phyloP scores from a whole-genome alignment of 441 rosid genomes.

The Populus tomentosa region DNA sequence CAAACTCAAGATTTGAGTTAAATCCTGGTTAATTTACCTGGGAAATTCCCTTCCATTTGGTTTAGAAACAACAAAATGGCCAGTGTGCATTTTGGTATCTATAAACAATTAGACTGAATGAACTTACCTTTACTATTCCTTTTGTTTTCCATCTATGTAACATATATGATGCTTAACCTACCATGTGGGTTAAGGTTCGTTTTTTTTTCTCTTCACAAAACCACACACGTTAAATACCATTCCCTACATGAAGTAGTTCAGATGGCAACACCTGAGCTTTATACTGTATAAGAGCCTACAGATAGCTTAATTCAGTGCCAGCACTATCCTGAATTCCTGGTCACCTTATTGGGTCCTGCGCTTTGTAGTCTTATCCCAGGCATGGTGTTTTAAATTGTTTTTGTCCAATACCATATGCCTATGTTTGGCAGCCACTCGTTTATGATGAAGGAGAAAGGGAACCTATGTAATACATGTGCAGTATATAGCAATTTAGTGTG shows the following conservation, averaged over 20 bases:
- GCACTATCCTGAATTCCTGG: neutral
- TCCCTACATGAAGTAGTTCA: neutral
- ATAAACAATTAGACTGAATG: neutral
- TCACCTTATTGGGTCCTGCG: neutral
- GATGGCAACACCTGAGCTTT: neutral
- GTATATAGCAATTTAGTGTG: neutral
- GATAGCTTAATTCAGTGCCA: neutral
- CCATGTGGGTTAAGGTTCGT: neutral
- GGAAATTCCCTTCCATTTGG: neutral
- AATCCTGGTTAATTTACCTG: neutral
- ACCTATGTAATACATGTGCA: neutral
- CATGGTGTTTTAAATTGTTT: neutral
- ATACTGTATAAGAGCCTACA: neutral
- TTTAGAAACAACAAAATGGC: neutral
- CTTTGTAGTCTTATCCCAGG: neutral
- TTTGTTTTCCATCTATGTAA: neutral
- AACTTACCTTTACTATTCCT: neutral
- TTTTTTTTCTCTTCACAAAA: too few relatives aligned
- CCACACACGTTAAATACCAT: neutral
- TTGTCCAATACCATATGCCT: neutral
- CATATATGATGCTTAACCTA: neutral
- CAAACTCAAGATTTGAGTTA: neutral
- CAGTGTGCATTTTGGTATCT: neutral
- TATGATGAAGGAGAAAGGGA: neutral
- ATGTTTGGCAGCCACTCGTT: neutral